A percentile compares a stretch with the other conserved stretches of the same genome.
These are phyloP conservation scores for Rhododendron vialii DNA, from an alignment of 148 eudicot genomes.

Conservation along the genomic window DNA sequence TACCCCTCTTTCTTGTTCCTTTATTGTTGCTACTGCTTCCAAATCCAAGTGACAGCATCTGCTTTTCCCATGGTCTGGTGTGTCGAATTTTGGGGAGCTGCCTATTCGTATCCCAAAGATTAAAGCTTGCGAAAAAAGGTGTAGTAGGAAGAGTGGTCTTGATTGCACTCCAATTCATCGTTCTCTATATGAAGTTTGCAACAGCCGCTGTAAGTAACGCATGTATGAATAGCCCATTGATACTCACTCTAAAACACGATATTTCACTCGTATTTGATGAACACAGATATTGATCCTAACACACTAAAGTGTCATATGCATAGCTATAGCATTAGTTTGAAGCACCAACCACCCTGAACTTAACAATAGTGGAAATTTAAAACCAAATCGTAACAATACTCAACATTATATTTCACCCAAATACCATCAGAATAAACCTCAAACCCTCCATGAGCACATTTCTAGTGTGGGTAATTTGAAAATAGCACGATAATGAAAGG, in stretches of 20 bases:
- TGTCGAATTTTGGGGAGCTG: not conserved
- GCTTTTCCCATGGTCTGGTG: not conserved
- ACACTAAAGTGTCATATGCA: not conserved
- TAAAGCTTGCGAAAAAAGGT: not conserved
- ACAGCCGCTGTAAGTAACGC: not conserved
- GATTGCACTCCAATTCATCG: not conserved
- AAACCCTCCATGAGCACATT: not conserved
- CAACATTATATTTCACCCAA: not conserved
- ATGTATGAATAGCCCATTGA: not conserved
- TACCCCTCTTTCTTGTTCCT: not conserved
- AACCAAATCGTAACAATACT: not conserved
- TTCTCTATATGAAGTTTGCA: not conserved
- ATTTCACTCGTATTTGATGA: not conserved
- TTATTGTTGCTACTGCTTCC: not conserved
- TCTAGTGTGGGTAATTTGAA: too few species aligned
- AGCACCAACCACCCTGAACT: not conserved
- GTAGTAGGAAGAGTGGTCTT: not conserved
- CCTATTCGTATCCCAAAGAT: not conserved
- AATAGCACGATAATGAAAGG: not conserved
- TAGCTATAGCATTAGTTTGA: not conserved
- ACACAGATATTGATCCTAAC: not conserved
- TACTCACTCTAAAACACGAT: not conserved
- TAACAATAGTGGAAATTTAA: not conserved
- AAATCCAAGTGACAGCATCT: not conserved
- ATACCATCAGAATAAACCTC: not conserved